These are phyloP conservation scores for Phytophthora pini DNA, from an alignment of 352 stramenopile genomes.

Conservation along the genomic window DNA sequence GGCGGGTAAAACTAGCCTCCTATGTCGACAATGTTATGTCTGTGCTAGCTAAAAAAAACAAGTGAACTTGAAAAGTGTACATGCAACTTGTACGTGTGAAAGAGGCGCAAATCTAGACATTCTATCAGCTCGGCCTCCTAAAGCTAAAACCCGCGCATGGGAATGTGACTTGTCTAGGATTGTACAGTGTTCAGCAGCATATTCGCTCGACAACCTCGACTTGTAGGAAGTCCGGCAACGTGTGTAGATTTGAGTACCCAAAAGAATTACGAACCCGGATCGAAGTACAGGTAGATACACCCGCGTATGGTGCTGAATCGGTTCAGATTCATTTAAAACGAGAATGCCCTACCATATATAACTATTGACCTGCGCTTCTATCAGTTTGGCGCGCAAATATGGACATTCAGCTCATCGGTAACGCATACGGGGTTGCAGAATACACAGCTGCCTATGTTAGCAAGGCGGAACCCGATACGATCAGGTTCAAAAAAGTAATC, in stretches of 20 bases:
- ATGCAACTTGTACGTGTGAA: neutral
- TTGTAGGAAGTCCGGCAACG: neutral
- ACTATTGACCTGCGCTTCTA: neutral
- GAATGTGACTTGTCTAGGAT: neutral
- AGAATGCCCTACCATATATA: conserved; percentile 4
- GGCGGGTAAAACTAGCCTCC: neutral
- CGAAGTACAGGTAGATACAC: neutral
- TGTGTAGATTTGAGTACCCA: conserved; percentile 5
- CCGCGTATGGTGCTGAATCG: neutral
- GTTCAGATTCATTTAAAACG: conserved; percentile 4
- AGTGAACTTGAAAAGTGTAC: neutral
- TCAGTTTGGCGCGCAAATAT: conserved; percentile 15
- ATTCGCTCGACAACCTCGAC: neutral
- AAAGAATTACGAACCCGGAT: neutral
- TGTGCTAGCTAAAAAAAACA: conserved; percentile 1
- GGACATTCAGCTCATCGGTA: conserved; percentile 24
- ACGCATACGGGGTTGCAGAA: conserved; percentile 29
- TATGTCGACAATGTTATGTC: conserved; percentile 3
- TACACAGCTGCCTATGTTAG: conserved; percentile 1
- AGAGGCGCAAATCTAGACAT: neutral
- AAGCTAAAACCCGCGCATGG: neutral
- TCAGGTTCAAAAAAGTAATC: conserved; percentile 15
- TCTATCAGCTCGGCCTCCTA: neutral
- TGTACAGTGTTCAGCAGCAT: conserved; percentile 3
- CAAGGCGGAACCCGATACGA: conserved; percentile 12